These are phyloP conservation scores for Cordyceps tenuipes DNA, from an alignment of 2,329 filamentous ascomycete genomes.

Conservation along the genomic window DNA sequence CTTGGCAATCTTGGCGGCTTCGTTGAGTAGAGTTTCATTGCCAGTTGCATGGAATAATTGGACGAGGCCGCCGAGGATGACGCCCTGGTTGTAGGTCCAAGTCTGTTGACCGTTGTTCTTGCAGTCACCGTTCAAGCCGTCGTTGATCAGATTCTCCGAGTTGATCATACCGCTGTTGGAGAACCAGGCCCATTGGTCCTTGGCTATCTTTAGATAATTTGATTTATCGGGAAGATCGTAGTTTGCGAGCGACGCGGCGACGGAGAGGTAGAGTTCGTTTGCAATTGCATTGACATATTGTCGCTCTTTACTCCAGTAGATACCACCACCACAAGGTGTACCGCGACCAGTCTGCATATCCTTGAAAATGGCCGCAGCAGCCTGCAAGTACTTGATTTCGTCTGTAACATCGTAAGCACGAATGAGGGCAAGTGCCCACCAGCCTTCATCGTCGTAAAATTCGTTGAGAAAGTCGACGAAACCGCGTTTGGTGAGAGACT, in stretches of 20 bases:
- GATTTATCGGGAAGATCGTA: conserved; percentile 27
- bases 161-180: conserved; percentile 43
- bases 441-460: conserved; percentile 54
- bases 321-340: conserved; percentile 43
- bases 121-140: conserved; percentile 41
- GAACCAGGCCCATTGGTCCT: conserved; percentile 47
- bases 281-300: conserved; percentile 46
- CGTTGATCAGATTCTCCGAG: conserved; percentile 40
- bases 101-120: conserved; percentile 42
- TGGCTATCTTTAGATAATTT: conserved; percentile 40
- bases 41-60: conserved; percentile 40
- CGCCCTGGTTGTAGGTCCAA: conserved; percentile 52
- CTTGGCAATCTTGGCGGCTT: conserved; percentile 40
- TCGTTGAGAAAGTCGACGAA: conserved; percentile 40
- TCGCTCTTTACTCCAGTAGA: conserved; percentile 48
- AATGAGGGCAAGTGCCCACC: conserved; percentile 55
- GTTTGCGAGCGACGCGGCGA: conserved; percentile 45
- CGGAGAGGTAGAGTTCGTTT: conserved; percentile 49
- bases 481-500: conserved; percentile 25
- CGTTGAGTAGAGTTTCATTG: conserved; percentile 32
- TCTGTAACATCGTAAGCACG: conserved; percentile 46
- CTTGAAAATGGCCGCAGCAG: conserved; percentile 44
- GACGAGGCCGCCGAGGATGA: conserved; percentile 46
- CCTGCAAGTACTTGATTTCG: conserved; percentile 43
- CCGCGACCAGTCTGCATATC: conserved; percentile 44